phyloP scores from a whole-genome alignment of 1,284 basidiomycete genomes.

The Puccinia novopanici region DNA sequence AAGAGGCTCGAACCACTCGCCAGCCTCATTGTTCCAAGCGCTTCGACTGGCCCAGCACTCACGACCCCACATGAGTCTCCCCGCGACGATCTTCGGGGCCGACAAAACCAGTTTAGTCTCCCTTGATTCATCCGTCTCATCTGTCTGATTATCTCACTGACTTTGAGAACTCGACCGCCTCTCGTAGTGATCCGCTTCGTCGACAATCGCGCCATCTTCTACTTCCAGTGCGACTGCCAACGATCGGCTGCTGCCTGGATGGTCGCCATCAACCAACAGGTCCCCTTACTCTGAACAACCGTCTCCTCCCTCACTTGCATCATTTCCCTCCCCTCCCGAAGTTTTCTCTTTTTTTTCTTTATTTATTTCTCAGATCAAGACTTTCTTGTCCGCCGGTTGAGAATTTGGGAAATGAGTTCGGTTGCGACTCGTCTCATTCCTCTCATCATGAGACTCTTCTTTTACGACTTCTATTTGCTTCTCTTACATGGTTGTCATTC shows the following conservation, averaged over 20 bases:
- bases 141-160: no score
- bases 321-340: no score
- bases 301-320: not conserved
- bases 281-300: conserved; percentile 30
- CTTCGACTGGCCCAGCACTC: conserved; percentile 47
- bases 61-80: conserved; percentile 21
- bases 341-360: not conserved
- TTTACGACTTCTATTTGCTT: no score
- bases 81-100: conserved; percentile 47
- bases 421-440: no score
- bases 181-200: conserved; percentile 42
- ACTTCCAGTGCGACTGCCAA: conserved; percentile 48
- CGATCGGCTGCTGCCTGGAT: conserved; percentile 41
- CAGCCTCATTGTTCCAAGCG: conserved; percentile 43
- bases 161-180: not conserved
- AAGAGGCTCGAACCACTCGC: not conserved
- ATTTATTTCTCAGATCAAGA: not conserved
- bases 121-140: no score
- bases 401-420: not conserved
- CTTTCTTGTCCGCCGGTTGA: not conserved
- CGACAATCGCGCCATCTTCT: conserved; percentile 40
- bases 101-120: conserved; percentile 39
- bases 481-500: no score
- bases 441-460: no score
- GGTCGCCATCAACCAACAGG: conserved; percentile 47